phyloP scores from a whole-genome alignment of 2,329 filamentous ascomycete genomes.

The Ramularia endophylla region DNA sequence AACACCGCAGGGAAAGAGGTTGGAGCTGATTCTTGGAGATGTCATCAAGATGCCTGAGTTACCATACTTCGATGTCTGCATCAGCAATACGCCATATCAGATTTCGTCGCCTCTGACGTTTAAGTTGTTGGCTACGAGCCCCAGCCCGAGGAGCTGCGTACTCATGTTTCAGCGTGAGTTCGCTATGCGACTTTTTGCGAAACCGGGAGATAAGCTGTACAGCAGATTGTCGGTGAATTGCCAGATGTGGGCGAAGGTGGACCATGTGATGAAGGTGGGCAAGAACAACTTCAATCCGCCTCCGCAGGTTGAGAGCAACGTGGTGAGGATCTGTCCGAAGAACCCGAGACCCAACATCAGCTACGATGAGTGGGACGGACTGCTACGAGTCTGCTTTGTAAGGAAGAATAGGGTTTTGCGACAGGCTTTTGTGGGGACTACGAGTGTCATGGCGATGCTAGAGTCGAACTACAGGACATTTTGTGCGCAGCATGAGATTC shows the following conservation, averaged over 20 bases:
- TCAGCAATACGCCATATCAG: slow-evolving; percentile 68
- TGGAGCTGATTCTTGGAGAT: slow-evolving; percentile 86
- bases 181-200: slow-evolving; percentile 80
- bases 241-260: slow-evolving; percentile 79
- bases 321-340: slow-evolving; percentile 86
- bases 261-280: slow-evolving; percentile 82
- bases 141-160: slow-evolving; percentile 74
- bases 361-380: slow-evolving; percentile 92
- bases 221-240: slow-evolving; percentile 86
- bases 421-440: slow-evolving; percentile 72
- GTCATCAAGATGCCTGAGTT: slow-evolving; percentile 79
- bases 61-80: slow-evolving; percentile 76
- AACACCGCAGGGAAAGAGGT: slow-evolving; percentile 71
- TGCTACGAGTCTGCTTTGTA: slow-evolving; percentile 75
- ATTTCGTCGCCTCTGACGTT: slow-evolving; percentile 92
- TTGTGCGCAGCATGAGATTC: slow-evolving; percentile 79
- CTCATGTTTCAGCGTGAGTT: slow-evolving; percentile 98
- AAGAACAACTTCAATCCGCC: slow-evolving; percentile 96
- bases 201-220: slow-evolving; percentile 83
- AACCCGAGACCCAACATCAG: slow-evolving; percentile 77
- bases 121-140: slow-evolving; percentile 74
- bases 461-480: slow-evolving; percentile 86
- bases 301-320: slow-evolving; percentile 84
- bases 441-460: slow-evolving; percentile 73
- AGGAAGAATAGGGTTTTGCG: slow-evolving; percentile 88